Conservation (phyloP, 768 basidiomycete species). For the Boletus pseudo-olivaceus region DNA sequence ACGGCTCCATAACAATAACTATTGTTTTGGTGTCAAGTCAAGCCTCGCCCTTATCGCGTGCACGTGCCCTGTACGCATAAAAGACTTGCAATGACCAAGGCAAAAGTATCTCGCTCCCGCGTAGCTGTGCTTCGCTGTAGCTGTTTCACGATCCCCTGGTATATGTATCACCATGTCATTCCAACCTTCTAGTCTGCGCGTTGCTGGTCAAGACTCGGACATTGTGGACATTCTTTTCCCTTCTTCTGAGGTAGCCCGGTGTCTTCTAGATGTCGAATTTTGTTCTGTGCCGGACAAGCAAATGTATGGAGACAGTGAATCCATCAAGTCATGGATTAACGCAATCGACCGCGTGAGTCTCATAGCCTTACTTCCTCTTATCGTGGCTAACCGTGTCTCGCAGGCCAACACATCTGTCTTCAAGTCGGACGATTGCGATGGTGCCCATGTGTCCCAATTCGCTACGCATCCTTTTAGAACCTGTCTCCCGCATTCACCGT, state of each 20-base stretch:
- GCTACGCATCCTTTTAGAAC: conserved; percentile 18
- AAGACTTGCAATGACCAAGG: conserved; percentile 5
- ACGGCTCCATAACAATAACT: conserved; percentile 20
- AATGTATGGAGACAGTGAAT: conserved; percentile 23
- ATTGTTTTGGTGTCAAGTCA: conserved; percentile 24
- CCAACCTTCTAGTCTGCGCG: conserved; percentile 14
- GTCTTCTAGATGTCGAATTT: conserved; percentile 3
- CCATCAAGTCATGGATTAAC: conserved; percentile 28
- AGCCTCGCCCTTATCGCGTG: conserved; percentile 8
- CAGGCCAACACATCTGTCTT: conserved; percentile 17
- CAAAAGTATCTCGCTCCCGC: conserved; percentile 10
- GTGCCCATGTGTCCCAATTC: conserved; percentile 10
- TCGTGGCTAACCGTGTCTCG: not conserved
- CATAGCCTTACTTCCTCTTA: not conserved
- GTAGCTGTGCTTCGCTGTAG: conserved; percentile 30
- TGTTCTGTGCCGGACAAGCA: conserved; percentile 9
- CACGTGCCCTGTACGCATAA: conserved; percentile 14
- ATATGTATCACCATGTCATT: conserved; percentile 19
- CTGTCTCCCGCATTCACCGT: conserved; percentile 15
- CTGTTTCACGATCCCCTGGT: conserved; percentile 6
- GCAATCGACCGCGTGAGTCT: conserved; percentile 22
- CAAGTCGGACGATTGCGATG: not conserved
- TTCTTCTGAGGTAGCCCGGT: conserved; percentile 7
- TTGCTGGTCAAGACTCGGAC: conserved; percentile 30
- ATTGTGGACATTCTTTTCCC: conserved; percentile 11